These are phyloP conservation scores for Striga hermonthica DNA, from an alignment of 305 asterid species.

Conservation along the genomic window DNA sequence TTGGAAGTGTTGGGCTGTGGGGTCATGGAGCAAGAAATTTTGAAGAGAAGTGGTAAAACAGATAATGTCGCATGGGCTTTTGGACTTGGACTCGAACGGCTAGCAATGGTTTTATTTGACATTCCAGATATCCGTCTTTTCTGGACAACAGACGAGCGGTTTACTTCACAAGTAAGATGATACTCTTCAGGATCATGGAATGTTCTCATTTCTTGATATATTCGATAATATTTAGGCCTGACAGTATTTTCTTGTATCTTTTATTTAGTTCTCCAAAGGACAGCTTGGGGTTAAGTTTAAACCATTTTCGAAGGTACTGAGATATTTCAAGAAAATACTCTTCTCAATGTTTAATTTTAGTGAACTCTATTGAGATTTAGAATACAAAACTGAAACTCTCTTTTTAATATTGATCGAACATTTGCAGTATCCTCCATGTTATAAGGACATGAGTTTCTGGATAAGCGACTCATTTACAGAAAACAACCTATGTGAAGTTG, in stretches of 20 bases:
- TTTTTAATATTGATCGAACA: neutral
- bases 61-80: conserved; percentile 95
- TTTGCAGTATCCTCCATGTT: conserved; percentile 83
- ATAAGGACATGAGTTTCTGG: conserved; percentile 98
- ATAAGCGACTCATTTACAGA: conserved; percentile 88
- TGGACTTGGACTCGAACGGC: conserved; percentile 90
- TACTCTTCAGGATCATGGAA: no score
- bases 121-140: conserved; percentile 95
- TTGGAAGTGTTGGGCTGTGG: conserved; percentile 98
- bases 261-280: conserved; percentile 66
- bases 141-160: conserved; percentile 82
- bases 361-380: conserved; percentile 4
- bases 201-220: neutral
- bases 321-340: conserved; percentile 4
- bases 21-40: conserved; percentile 89
- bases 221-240: conserved; percentile 20
- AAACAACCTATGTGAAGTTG: conserved; percentile 93
- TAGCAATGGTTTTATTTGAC: conserved; percentile 91
- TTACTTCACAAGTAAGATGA: conserved; percentile 78
- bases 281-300: conserved; percentile 78
- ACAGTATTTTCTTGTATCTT: conserved; percentile 12
- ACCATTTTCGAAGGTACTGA: conserved; percentile 77
- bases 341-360: neutral
- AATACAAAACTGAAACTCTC: neutral
- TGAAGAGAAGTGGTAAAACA: conserved; percentile 65